phyloP scores from a whole-genome alignment of 352 stramenopile species.

The Globisporangium heterothallicum region DNA sequence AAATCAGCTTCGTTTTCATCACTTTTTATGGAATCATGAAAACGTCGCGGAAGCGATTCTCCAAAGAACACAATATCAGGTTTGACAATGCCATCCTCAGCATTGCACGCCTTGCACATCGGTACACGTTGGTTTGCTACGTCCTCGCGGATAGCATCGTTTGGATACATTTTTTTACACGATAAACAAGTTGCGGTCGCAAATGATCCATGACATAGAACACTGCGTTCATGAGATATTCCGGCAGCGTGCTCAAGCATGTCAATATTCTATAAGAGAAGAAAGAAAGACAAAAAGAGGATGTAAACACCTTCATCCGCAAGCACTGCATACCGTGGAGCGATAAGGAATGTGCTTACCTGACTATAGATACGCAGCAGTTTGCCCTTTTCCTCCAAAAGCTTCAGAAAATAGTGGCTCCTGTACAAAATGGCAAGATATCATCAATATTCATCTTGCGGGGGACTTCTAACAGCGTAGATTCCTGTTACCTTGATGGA shows the following conservation, averaged over 20 bases:
- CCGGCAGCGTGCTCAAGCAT: conserved; percentile 93
- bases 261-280: conserved; percentile 95
- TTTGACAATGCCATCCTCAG: conserved; percentile 92
- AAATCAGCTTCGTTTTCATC: conserved; percentile 89
- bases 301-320: no score
- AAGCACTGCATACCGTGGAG: not conserved
- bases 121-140: conserved; percentile 74
- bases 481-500: conserved; percentile 34
- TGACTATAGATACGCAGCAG: conserved; percentile 92
- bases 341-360: conserved; percentile 18
- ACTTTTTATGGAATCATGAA: conserved; percentile 83
- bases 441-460: not conserved
- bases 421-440: conserved; percentile 5
- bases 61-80: conserved; percentile 98
- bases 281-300: not conserved
- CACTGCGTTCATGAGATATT: conserved; percentile 83
- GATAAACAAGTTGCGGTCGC: conserved; percentile 88
- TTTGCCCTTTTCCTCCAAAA: conserved; percentile 90
- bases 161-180: conserved; percentile 79
- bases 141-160: conserved; percentile 83
- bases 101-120: conserved; percentile 68
- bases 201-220: conserved; percentile 95
- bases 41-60: conserved; percentile 89
- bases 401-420: conserved; percentile 96
- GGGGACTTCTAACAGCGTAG: not conserved